Conservation (phyloP, 768 basidiomycete species). For the Auricularia cornea region DNA sequence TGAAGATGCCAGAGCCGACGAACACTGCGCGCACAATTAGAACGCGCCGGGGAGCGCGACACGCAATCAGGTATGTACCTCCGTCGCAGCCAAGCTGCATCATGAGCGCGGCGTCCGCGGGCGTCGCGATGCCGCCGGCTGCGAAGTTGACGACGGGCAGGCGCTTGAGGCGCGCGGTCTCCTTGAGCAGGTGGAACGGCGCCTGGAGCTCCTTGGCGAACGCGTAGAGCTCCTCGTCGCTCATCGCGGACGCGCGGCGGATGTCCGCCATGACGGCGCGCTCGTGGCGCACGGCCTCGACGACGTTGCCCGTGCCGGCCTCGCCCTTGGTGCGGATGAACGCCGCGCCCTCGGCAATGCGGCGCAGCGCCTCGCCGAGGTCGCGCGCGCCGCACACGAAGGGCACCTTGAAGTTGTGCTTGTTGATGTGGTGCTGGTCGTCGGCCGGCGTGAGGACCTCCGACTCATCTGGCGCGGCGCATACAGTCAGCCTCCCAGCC, state of each 20-base stretch:
- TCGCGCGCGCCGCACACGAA: conserved; percentile 95
- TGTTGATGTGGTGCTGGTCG: conserved; percentile 94
- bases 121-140: conserved; percentile 88
- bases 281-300: conserved; percentile 90
- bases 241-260: conserved; percentile 78
- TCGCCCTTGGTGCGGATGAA: conserved; percentile 98
- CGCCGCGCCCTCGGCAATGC: conserved; percentile 95
- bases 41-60: too few relatives aligned
- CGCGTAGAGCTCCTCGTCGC: conserved; percentile 88
- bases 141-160: conserved; percentile 97
- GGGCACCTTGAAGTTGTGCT: conserved; percentile 89
- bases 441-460: conserved; percentile 89
- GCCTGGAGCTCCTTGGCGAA: conserved; percentile 90
- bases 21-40: conserved; percentile 58
- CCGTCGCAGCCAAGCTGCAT: conserved; percentile 98
- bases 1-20: conserved; percentile 96
- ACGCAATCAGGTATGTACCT: conserved; percentile 46
- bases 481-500: too few relatives aligned
- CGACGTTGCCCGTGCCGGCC: conserved; percentile 82
- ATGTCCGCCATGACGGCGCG: conserved; percentile 80
- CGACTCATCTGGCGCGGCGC: conserved; percentile 14
- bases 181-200: conserved; percentile 92
- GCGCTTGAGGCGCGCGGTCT: conserved; percentile 86
- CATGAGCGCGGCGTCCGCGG: conserved; percentile 96
- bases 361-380: conserved; percentile 90